Conservation (phyloP, 805 yeast genomes). For the Candida lessepsii region DNA sequence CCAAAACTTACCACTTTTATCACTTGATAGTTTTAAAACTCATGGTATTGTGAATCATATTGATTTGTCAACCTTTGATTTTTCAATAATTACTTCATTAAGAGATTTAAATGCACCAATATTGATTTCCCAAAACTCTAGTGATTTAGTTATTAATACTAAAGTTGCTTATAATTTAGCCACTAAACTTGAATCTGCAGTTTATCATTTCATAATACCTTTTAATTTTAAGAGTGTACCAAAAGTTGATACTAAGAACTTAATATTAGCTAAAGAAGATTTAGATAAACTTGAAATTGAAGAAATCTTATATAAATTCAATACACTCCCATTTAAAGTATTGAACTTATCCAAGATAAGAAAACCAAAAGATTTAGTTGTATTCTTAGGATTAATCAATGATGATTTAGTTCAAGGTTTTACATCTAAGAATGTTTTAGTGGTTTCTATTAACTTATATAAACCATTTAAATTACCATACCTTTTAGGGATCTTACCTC, state of each 20-base stretch:
- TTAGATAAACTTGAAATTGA: slow-evolving; percentile 18
- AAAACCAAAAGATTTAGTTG: slow-evolving; percentile 48
- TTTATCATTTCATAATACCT: slow-evolving; percentile 66
- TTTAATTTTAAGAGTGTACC: slow-evolving; percentile 14
- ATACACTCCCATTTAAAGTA: slow-evolving; percentile 29
- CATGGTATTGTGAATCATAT: slow-evolving; percentile 59
- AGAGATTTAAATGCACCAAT: slow-evolving; percentile 67
- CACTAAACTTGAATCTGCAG: slow-evolving; percentile 48
- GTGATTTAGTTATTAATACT: slow-evolving; percentile 51
- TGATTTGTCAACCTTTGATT: slow-evolving; percentile 59
- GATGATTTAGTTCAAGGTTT: slow-evolving; percentile 43
- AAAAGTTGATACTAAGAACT: neutral
- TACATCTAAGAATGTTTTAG: slow-evolving; percentile 38
- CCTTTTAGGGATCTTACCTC: slow-evolving; percentile 52
- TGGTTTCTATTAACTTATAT: slow-evolving; percentile 61
- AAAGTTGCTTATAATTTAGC: slow-evolving; percentile 61
- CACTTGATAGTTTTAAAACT: slow-evolving; percentile 33
- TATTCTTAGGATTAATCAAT: slow-evolving; percentile 62
- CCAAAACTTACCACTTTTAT: slow-evolving; percentile 59
- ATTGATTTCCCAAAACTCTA: slow-evolving; percentile 61
- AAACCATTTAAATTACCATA: slow-evolving; percentile 67
- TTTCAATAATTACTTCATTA: slow-evolving; percentile 64
- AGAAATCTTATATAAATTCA: slow-evolving; percentile 23
- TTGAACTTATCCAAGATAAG: slow-evolving; percentile 24
- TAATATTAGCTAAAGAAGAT: slow-evolving; percentile 13